Conservation (phyloP, 179 eudicot species). For the Beta corolliflora region DNA sequence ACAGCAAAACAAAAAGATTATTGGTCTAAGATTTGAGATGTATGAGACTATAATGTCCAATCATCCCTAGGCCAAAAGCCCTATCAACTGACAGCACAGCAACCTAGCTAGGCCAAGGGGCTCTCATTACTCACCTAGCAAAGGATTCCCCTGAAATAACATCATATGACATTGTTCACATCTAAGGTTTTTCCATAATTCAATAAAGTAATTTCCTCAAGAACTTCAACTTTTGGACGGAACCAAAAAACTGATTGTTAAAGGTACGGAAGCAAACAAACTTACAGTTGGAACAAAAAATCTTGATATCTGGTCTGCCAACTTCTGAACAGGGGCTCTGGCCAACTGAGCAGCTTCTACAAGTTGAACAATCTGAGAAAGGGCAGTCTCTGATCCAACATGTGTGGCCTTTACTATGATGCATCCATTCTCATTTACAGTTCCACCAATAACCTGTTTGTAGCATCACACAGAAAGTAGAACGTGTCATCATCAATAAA, state of each 20-base stretch:
- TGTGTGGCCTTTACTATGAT: conserved; percentile 82
- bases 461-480: conserved; percentile 7
- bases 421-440: conserved; percentile 85
- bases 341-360: conserved; percentile 98
- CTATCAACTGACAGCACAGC: neutral
- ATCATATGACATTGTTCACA: neutral
- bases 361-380: conserved; percentile 93
- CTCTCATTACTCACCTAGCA: neutral
- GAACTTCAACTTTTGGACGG: neutral
- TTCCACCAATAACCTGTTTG: conserved; percentile 91
- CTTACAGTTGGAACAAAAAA: conserved; percentile 87
- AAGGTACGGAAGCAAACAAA: conserved; percentile 16
- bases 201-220: neutral
- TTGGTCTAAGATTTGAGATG: neutral
- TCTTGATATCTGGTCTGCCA: conserved; percentile 90
- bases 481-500: neutral
- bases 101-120: neutral
- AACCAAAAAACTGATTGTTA: neutral
- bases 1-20: neutral
- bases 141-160: neutral
- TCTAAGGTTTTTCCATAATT: neutral
- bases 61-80: neutral
- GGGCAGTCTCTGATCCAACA: conserved; percentile 95
- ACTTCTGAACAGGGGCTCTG: conserved; percentile 95
- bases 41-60: neutral